These are phyloP conservation scores for Exophiala spinifera DNA, from an alignment of 2,329 filamentous ascomycete species.

Conservation along the genomic window DNA sequence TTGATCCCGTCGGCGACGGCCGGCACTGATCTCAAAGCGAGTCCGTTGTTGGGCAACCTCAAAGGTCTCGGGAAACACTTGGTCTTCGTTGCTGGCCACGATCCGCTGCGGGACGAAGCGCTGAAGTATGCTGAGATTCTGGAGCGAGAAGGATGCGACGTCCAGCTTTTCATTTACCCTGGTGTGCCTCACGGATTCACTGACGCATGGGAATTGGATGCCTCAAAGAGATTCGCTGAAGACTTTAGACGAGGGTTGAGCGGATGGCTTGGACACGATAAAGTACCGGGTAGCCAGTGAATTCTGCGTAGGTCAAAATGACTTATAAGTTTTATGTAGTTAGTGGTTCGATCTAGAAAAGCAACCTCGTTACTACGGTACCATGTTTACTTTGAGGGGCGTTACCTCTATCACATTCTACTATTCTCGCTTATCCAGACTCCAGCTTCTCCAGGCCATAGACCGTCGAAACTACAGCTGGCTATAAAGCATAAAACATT, in stretches of 20 bases:
- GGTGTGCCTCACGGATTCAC: slow-evolving; percentile 40
- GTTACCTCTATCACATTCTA: not conserved
- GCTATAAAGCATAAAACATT: no score
- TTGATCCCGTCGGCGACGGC: not conserved
- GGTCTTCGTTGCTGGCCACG: slow-evolving; percentile 50
- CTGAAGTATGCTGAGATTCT: slow-evolving; percentile 51
- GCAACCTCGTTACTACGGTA: no score
- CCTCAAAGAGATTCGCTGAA: not conserved
- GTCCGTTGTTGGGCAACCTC: slow-evolving; percentile 7
- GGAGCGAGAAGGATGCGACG: slow-evolving; percentile 40
- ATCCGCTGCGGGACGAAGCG: slow-evolving; percentile 52
- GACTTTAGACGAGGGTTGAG: not conserved
- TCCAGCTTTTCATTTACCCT: slow-evolving; percentile 43
- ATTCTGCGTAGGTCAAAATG: no score
- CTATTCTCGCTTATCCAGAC: no score
- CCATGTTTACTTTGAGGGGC: not conserved
- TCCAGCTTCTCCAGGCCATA: no score
- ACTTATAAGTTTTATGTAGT: no score
- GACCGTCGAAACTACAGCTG: no score
- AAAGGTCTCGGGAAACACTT: slow-evolving; percentile 45
- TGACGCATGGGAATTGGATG: slow-evolving; percentile 8
- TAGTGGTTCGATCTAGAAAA: no score
- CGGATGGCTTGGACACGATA: not conserved
- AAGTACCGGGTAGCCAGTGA: no score
- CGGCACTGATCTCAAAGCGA: slow-evolving; percentile 1